These are phyloP conservation scores for Penicillium glabrum DNA, from an alignment of 2,329 filamentous ascomycete species.

Conservation along the genomic window DNA sequence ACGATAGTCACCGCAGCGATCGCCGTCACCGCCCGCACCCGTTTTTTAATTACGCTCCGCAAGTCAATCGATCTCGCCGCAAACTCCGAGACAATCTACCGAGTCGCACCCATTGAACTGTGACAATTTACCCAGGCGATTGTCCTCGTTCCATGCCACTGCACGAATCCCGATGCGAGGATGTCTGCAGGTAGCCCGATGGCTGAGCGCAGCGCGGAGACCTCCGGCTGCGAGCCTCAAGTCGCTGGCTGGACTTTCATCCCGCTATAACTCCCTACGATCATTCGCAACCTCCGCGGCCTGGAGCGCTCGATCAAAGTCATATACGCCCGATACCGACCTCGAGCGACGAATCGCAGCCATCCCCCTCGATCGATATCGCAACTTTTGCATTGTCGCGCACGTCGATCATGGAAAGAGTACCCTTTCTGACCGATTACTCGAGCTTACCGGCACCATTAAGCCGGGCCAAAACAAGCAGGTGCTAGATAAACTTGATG, in stretches of 20 bases:
- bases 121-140: neutral
- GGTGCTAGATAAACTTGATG: slow-evolving; percentile 94
- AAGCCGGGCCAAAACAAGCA: slow-evolving; percentile 85
- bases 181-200: slow-evolving; percentile 49
- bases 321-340: slow-evolving; percentile 37
- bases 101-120: slow-evolving; percentile 8
- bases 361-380: slow-evolving; percentile 57
- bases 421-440: slow-evolving; percentile 85
- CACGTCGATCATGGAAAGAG: slow-evolving; percentile 99
- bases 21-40: slow-evolving; percentile 25
- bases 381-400: slow-evolving; percentile 98
- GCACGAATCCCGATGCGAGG: slow-evolving; percentile 45
- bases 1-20: slow-evolving; percentile 38
- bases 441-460: slow-evolving; percentile 94
- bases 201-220: slow-evolving; percentile 44
- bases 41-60: slow-evolving; percentile 33
- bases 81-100: slow-evolving; percentile 1
- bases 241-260: slow-evolving; percentile 24
- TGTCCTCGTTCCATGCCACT: slow-evolving; percentile 30
- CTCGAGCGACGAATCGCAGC: slow-evolving; percentile 58
- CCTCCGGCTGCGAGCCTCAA: slow-evolving; percentile 31
- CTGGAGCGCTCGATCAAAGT: slow-evolving; percentile 23
- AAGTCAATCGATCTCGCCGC: neutral
- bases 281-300: slow-evolving; percentile 33
- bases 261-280: slow-evolving; percentile 21